Percentiles rank a stretch among this genome's conserved stretches.
These are phyloP conservation scores for Vitis hybrid DNA, from an alignment of 177 flowering plant species.

Conservation along the genomic window DNA sequence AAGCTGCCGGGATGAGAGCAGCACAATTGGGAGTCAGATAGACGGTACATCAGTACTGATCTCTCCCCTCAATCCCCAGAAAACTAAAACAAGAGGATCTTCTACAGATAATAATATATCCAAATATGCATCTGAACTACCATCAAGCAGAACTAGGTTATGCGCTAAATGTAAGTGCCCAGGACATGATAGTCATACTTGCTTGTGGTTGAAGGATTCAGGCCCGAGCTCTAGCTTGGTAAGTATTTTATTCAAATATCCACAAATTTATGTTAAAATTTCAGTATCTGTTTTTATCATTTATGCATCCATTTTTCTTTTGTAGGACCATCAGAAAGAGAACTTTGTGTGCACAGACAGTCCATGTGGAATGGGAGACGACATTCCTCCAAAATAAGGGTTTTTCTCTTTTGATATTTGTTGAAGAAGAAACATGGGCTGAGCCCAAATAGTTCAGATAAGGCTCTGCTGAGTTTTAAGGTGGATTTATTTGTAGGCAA, in stretches of 20 bases:
- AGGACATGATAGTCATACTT: conserved; percentile 27
- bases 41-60: conserved; percentile 14
- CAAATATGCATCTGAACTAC: conserved; percentile 15
- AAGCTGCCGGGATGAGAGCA: conserved; percentile 20
- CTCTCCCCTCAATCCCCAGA: conserved; percentile 5
- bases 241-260: conserved; percentile 6
- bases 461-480: too few species aligned
- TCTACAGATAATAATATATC: conserved; percentile 10
- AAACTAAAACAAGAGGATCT: conserved; percentile 11
- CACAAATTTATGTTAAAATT: background rate
- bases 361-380: background rate
- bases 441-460: background rate
- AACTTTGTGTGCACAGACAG: conserved; percentile 1
- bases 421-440: background rate
- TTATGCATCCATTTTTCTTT: background rate
- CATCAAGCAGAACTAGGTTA: conserved; percentile 16
- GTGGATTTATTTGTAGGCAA: too few species aligned
- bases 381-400: conserved; percentile 1
- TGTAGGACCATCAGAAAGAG: conserved; percentile 13
- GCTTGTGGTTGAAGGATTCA: conserved; percentile 31
- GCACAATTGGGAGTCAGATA: conserved; percentile 14
- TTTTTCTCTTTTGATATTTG: background rate
- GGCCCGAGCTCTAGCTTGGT: conserved; percentile 11
- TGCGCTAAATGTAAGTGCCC: conserved; percentile 30
- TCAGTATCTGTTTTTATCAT: background rate